Percentiles rank a stretch among this genome's conserved stretches.
Conservation (phyloP, 371 early-diverging fungal genomes). For the Fennellomyces sp. region DNA sequence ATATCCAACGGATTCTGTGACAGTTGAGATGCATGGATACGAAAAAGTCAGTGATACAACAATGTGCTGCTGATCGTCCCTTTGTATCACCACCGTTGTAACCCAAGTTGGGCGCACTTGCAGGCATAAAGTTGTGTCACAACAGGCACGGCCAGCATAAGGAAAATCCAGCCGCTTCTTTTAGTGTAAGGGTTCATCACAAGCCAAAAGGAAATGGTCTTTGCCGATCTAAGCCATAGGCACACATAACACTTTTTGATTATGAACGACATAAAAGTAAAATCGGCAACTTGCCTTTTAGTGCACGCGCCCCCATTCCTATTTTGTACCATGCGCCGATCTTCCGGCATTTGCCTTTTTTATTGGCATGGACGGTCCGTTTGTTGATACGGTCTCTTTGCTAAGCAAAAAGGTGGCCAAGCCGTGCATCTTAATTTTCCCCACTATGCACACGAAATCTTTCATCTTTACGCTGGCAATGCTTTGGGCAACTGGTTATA, state of each 20-base stretch:
- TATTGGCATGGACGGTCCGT: background rate
- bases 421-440: too few species aligned
- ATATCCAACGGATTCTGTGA: too few species aligned
- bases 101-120: background rate
- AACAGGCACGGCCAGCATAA: background rate
- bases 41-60: background rate
- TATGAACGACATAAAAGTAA: background rate
- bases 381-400: background rate
- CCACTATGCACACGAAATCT: too few species aligned
- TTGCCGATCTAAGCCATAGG: background rate
- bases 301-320: background rate
- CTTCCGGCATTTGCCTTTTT: conserved; percentile 1
- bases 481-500: too few species aligned
- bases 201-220: background rate
- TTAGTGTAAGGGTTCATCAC: background rate
- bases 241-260: background rate
- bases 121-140: background rate
- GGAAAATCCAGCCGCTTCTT: background rate
- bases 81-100: background rate
- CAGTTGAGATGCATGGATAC: too few species aligned
- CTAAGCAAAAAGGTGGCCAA: too few species aligned
- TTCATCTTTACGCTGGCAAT: too few species aligned
- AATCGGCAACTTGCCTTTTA: background rate
- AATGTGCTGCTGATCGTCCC: conserved; percentile 4
- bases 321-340: conserved; percentile 2